Base-by-base conservation (phyloP, 805 yeast genomes). In the Barnettozyma siamensis region DNA sequence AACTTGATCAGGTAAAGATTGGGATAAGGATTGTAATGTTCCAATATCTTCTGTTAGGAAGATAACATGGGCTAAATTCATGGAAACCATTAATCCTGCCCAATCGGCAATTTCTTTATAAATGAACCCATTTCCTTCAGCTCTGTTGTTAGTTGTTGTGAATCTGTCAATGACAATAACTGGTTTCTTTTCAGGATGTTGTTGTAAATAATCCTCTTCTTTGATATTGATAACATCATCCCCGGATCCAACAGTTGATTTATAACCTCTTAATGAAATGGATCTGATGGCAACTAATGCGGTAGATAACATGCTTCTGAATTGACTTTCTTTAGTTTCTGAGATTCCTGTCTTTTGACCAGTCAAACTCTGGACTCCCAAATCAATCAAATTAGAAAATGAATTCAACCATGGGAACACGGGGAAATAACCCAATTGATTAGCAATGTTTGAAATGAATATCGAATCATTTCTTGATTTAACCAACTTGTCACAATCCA, bases 331-430 rank as follows among this genome's bases (percentile, higher is more conserved):
- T 47, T 80, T 81, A 2, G 86, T 67, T 57, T 89, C 96, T 24
- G 89, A 77, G 36, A 89, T 67, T 1, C 96, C 96, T 3, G 95
- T 83, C 57, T 88, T 89, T 58, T 88, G 97, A 1, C 98, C 99
- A 1, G 95, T 88, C 32, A 91, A 60, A 43, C 97, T 91, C 57
- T 88, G 95, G 16, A 85, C 83, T 41, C 81, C 87, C 53, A 93
- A 69, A 63, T 93, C 99, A 35, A 87, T 65, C 44, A 88, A 80
- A 43, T 79, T 76, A 0, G 95, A 78, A 11, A 89, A 65, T 2
- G 83, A 76, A 59, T 87, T 87, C 45, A 89, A 65, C 96, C 97
- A 91, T 18, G 96, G 85, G 60, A 93, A 93, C 6, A 87, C 81
- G 1, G 99, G 99, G 67, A 76, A 87, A 61, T 93, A 93, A 0